phyloP scores from a whole-genome alignment of 495 filamentous ascomycete genomes.

The Neurospora africana region DNA sequence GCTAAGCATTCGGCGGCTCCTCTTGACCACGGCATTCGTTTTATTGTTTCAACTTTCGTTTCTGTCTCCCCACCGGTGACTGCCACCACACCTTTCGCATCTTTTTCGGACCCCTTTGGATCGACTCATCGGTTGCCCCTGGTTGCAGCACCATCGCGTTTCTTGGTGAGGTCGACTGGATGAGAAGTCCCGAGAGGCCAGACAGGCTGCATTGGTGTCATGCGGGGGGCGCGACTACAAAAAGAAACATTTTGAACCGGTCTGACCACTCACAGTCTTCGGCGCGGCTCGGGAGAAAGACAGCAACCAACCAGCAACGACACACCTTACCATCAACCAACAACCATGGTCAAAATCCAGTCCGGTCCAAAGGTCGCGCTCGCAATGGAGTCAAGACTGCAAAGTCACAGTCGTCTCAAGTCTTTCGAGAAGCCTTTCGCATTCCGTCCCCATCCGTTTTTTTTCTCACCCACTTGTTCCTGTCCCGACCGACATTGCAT shows the following conservation, averaged over 20 bases:
- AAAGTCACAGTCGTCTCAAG: background rate
- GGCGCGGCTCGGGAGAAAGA: background rate
- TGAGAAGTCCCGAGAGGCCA: background rate
- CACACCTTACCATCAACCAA: background rate
- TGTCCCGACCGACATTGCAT: background rate
- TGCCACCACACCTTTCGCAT: background rate
- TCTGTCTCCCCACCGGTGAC: background rate
- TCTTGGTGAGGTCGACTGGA: background rate
- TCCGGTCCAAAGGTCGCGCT: background rate
- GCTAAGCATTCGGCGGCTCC: background rate
- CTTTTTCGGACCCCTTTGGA: background rate
- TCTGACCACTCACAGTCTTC: background rate
- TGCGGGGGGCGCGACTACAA: background rate
- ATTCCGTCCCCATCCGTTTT: background rate
- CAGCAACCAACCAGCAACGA: background rate
- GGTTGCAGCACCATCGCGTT: background rate
- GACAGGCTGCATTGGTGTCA: background rate
- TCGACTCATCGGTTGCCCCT: background rate
- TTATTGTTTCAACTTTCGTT: background rate
- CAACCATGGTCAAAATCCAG: background rate
- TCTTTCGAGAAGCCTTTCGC: background rate
- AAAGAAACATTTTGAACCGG: background rate
- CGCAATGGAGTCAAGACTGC: background rate
- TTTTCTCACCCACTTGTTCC: background rate
- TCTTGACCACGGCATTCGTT: background rate